Base-by-base conservation (phyloP, 2,329 filamentous ascomycete species). In the Phymatotrichopsis omnivora region DNA sequence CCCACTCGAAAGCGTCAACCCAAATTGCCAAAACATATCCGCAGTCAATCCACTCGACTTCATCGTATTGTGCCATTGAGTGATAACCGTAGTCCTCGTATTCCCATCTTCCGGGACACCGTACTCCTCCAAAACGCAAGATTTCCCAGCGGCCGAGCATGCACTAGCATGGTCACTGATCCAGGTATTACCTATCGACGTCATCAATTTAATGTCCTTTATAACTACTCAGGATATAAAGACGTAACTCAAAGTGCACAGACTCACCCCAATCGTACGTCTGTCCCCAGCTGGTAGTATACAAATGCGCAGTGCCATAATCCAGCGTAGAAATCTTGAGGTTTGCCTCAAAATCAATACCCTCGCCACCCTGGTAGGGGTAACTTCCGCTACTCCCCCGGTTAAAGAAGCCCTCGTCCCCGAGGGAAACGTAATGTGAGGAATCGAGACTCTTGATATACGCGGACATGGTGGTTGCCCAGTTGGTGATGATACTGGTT, bases 361-460 rank as follows among this genome's bases (percentile, higher is more conserved):
- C 73, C 51, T 76, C 72, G 40, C 57, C 57, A 42, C 64, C 68
- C 6, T 62, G 59, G 59, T 73, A 75, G 3, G 72, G 72, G 55
- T 75, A 76, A 39, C 64, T 65, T 10, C 65, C 67, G 40, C 74
- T 73, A 2, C 70, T 69, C 2, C 64, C 63, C 16, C 68, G 61
- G 2, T 65, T 67, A 51, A 71, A 67, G 6, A 47, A 70, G 66
- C 55, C 55, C n/a, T 57, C 78, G 52, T 80, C 76, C 12, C 78
- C 76, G 16, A 77, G 67, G 0, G 72, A 71, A 30, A 80, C 75
- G 67, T 80, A 71, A 59, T 80, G 78, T 35, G 68, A 60, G 1
- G 67, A 53, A 56, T 81, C 78, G 10, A 81, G 65, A 10, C 65
- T 69, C 62, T 81, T 82, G 62, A 82, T 73, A 58, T 79, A 82